phyloP scores from a whole-genome alignment of 805 yeast species.

The Ogataea nonfermentans region DNA sequence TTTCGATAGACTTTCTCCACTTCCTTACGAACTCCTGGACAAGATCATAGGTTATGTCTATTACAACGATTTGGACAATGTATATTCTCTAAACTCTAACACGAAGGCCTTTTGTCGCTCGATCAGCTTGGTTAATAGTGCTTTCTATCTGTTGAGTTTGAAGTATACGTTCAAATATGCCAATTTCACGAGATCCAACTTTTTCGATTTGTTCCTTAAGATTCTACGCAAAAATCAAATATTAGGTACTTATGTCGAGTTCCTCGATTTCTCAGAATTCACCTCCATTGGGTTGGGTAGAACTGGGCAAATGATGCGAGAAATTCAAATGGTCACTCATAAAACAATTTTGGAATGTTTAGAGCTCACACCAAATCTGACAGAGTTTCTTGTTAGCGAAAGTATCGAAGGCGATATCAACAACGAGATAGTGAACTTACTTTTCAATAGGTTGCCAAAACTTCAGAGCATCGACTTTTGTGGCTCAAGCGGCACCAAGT shows the following conservation, averaged over 20 bases:
- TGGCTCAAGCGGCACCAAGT: constrained; percentile 71
- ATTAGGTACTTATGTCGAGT: constrained; percentile 62
- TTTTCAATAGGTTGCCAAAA: constrained; percentile 53
- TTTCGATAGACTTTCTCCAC: constrained; percentile 21
- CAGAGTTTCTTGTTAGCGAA: constrained; percentile 81
- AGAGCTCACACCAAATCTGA: constrained; percentile 58
- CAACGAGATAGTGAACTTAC: constrained; percentile 47
- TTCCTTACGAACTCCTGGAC: constrained; percentile 34
- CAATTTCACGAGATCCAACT: constrained; percentile 74
- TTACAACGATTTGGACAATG: constrained; percentile 28
- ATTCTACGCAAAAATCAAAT: constrained; percentile 47
- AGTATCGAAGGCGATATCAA: constrained; percentile 82
- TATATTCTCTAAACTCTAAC: constrained; percentile 31
- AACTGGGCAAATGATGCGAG: constrained; percentile 85
- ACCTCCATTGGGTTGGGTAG: constrained; percentile 89
- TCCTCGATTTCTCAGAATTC: constrained; percentile 83
- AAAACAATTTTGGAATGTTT: constrained; percentile 66
- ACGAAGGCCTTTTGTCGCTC: constrained; percentile 29
- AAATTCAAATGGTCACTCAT: constrained; percentile 85
- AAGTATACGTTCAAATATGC: constrained; percentile 65
- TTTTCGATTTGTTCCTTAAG: constrained; percentile 68
- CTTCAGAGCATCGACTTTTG: constrained; percentile 81
- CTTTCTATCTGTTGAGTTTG: constrained; percentile 55
- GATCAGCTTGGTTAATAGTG: constrained; percentile 46
- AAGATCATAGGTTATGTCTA: constrained; percentile 33